Evolutionary conservation across 176 grass and related monocot species (phyloP), one percentile per base, ranked within the genome.

Genomic region (Phoenix dactylifera): DNA sequence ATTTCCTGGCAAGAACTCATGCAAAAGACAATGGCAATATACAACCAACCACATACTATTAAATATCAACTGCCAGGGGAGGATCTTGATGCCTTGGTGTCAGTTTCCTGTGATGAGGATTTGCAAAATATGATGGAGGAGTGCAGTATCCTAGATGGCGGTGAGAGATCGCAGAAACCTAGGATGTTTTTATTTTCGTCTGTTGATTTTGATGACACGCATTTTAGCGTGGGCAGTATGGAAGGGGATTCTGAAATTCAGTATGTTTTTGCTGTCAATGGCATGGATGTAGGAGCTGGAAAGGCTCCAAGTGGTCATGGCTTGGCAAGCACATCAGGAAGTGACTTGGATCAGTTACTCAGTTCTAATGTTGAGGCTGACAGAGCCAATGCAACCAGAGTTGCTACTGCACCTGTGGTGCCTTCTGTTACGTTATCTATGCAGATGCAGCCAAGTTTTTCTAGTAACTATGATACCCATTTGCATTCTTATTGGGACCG

Each of bases 61-160:
- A 98, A 89, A 56, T 95, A 95, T 71, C 89, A 95, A 63, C 77
- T 95, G 49, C 89, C 89, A 22, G 89, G 82, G 73, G 89, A 95
- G 66, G 89, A 95, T 76, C 72, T 95, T 50, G 89, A 95, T 85
- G 85, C 89, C 26, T 75, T 95, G 54, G 82, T 95, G 54, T 89
- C 89, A 24, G 82, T 95, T 52, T 85, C 84, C 16, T 88, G 76
- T 50, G 78, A 95, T 18, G 89, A 95, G 76, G 89, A 95, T 77
- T 70, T 95, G 61, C 78, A 78, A 79, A 95, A 89, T 72, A 95
- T 95, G 89, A 85, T 95, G 68, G 89, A 95, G 26, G 89, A 95
- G 73, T 93, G 82, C 10, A 77, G 77, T 28, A 60, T 98, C 32
- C 62, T 88, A 77, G 87, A 88, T n/a, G 74, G 35, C 58, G 69